Conservation (phyloP, 148 eudicot genomes). For the Camellia lanceoleosa region DNA sequence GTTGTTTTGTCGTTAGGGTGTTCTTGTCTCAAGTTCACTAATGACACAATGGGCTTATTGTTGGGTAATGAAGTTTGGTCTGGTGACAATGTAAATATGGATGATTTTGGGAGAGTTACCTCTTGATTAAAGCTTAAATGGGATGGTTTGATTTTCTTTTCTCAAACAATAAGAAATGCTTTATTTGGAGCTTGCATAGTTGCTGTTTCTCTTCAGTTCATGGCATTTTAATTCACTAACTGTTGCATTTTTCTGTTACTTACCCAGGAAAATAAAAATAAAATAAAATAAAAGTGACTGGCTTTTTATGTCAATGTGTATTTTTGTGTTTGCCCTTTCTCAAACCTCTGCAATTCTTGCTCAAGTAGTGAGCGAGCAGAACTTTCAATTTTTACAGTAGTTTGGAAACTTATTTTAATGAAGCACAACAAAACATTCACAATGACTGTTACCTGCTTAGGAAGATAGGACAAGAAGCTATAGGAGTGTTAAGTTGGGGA, state of each 20-base stretch:
- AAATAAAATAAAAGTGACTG: not conserved
- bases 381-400: not conserved
- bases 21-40: too few species aligned
- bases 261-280: not conserved
- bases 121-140: not conserved
- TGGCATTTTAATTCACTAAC: not conserved
- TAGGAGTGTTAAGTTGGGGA: too few species aligned
- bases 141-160: not conserved
- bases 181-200: not conserved
- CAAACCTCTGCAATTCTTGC: not conserved
- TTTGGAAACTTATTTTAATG: not conserved
- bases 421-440: too few species aligned
- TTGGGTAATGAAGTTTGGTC: not conserved
- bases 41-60: not conserved
- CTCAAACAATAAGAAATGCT: not conserved
- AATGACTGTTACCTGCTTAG: too few species aligned
- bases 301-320: not conserved
- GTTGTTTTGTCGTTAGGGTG: not conserved
- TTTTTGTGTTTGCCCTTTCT: not conserved
- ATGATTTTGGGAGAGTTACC: constrained; percentile 9
- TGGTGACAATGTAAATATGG: not conserved
- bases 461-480: too few species aligned
- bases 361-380: not conserved
- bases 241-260: not conserved
- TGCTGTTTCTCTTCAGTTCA: not conserved